Base-by-base conservation (phyloP, 805 yeast genomes). In the Lachancea meyersii region DNA sequence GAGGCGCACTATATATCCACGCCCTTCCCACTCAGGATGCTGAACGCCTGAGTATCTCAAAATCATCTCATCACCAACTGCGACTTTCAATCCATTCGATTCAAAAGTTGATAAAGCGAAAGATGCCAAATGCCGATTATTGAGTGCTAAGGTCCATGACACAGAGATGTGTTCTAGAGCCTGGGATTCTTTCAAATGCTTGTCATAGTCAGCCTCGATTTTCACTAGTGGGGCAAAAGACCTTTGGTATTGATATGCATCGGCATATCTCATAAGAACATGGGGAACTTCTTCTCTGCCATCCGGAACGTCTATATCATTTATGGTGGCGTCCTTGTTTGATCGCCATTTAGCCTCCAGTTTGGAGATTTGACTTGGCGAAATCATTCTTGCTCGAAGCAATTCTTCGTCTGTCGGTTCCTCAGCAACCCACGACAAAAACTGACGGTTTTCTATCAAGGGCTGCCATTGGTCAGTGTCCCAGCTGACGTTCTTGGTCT, bases 381-480 rank as follows among this genome's bases (percentile, higher is more conserved):
- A 67, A 24, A 85, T 72, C n/a, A 70, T 57, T 33, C 75, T 71
- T 1, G 88, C 72, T 35, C 67, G 67, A n/a, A 77, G 54, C 44
- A 70, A 60, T 37, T 80, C 84, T 22, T 77, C 86, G 42, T 81
- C 87, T 1, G 70, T 54, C 0, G 96, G 95, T 3, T 67, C 70
- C 2, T 78, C 68, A 0, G 87, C 89, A 10, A 89, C 76, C 96
- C 96, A 89, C 1, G 86, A 68, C 44, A 89, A 67, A 45, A 89
- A 76, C 48, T 77, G 80, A 30, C 94, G 71, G 50, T 86, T 82
- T 50, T 83, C 91, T 44, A 89, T 85, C 43, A 89, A 67, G 0
- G 96, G 75, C 55, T 82, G 86, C 97, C 97, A 89, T 47, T 84
- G 82, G 32, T 71, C 75, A 0, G 89, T 80, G 54, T 87, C 95